These are phyloP conservation scores for Saccharomycopsis crataegensis DNA, from an alignment of 1,139 yeast species.

Conservation along the genomic window DNA sequence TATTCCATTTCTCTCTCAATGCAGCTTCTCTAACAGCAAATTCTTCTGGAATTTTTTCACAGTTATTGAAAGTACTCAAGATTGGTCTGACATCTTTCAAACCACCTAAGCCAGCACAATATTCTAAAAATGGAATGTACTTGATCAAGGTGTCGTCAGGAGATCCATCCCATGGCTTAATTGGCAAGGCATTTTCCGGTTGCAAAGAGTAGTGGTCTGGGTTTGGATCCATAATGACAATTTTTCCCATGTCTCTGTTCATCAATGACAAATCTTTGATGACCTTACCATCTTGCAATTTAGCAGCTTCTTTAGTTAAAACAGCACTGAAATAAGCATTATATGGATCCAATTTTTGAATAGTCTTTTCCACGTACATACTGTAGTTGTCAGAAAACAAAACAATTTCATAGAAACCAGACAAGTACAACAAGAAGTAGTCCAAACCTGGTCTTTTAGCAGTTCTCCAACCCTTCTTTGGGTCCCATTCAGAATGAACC, in stretches of 20 bases:
- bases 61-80: slow-evolving; percentile 60
- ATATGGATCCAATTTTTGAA: slow-evolving; percentile 85
- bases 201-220: slow-evolving; percentile 70
- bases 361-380: slow-evolving; percentile 79
- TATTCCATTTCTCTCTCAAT: slow-evolving; percentile 63
- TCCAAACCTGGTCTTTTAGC: slow-evolving; percentile 99
- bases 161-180: slow-evolving; percentile 81
- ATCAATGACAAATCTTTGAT: slow-evolving; percentile 79
- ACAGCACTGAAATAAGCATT: slow-evolving; percentile 85
- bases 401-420: slow-evolving; percentile 94
- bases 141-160: slow-evolving; percentile 73
- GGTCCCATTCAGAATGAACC: slow-evolving; percentile 88
- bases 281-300: slow-evolving; percentile 71
- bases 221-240: slow-evolving; percentile 72
- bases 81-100: slow-evolving; percentile 87
- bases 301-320: slow-evolving; percentile 84
- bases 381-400: slow-evolving; percentile 79
- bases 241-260: slow-evolving; percentile 84
- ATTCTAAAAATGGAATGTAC: slow-evolving; percentile 89
- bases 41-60: slow-evolving; percentile 61
- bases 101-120: slow-evolving; percentile 75
- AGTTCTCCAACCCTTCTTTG: slow-evolving; percentile 94
- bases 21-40: slow-evolving; percentile 68
- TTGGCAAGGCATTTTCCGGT: slow-evolving; percentile 85
- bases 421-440: slow-evolving; percentile 87